Conservation (phyloP, 495 filamentous ascomycete species). For the Daldinia loculata region DNA sequence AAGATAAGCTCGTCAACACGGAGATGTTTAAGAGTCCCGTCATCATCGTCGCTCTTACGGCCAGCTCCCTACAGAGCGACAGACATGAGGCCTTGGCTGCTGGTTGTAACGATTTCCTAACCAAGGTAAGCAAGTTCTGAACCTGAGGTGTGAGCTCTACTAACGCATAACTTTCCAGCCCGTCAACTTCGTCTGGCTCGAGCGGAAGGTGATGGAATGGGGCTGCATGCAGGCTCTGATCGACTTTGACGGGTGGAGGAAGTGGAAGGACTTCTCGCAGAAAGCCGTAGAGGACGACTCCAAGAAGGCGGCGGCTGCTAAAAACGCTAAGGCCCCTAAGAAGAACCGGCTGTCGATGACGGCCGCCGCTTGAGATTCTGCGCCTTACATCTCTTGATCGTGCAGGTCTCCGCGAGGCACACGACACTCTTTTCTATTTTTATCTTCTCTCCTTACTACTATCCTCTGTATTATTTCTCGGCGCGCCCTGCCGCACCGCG, state of each 20-base stretch:
- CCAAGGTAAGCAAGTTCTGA: slow-evolving; percentile 73
- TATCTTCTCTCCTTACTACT: background rate
- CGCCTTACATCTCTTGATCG: background rate
- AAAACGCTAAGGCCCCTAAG: slow-evolving; percentile 48
- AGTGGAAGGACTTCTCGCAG: slow-evolving; percentile 86
- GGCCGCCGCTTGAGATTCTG: slow-evolving; percentile 32
- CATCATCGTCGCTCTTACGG: slow-evolving; percentile 97
- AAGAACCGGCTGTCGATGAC: slow-evolving; percentile 50
- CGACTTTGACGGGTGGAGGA: slow-evolving; percentile 97
- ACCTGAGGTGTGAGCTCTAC: background rate
- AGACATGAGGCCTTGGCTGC: slow-evolving; percentile 93
- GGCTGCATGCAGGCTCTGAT: slow-evolving; percentile 99
- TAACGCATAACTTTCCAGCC: slow-evolving; percentile 64
- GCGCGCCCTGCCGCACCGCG: background rate
- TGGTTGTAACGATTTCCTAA: slow-evolving; percentile 97
- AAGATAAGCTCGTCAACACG: slow-evolving; percentile 74
- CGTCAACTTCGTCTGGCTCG: slow-evolving; percentile 96
- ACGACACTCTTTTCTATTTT: background rate
- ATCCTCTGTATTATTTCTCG: background rate
- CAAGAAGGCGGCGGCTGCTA: slow-evolving; percentile 43
- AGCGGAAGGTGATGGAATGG: slow-evolving; percentile 98
- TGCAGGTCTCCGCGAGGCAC: background rate
- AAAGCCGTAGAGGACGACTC: slow-evolving; percentile 48
- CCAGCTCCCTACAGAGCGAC: slow-evolving; percentile 91
- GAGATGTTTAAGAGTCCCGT: slow-evolving; percentile 92